Conservation (phyloP, 164 flowering plant genomes). For the Liriodendron chinense region DNA sequence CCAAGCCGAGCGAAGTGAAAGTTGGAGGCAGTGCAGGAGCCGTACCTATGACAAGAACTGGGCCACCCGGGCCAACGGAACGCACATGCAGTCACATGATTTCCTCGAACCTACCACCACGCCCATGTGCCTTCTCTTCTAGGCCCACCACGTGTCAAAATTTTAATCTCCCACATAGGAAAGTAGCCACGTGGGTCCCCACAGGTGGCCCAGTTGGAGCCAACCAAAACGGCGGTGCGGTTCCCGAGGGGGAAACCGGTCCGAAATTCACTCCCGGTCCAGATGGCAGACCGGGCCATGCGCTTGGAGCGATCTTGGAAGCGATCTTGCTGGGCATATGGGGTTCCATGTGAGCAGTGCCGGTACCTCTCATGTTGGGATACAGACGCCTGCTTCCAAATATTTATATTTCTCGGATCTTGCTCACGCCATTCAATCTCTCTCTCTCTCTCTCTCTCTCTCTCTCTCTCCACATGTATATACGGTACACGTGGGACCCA, state of each 20-base stretch:
- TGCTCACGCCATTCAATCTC: slow-evolving; percentile 1
- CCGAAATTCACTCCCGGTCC: neutral
- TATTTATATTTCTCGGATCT: slow-evolving; percentile 8
- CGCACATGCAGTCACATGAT: slow-evolving; percentile 24
- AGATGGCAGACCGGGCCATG: neutral
- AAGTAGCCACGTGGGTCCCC: neutral
- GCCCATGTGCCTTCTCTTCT: slow-evolving; percentile 13
- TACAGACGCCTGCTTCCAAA: neutral
- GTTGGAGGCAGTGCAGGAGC: neutral
- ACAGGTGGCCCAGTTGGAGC: neutral
- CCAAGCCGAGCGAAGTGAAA: neutral
- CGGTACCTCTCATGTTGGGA: too few species aligned
- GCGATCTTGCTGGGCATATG: slow-evolving; percentile 8
- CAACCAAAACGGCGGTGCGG: neutral
- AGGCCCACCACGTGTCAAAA: slow-evolving; percentile 1
- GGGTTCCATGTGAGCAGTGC: neutral
- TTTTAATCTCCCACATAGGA: neutral
- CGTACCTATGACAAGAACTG: neutral
- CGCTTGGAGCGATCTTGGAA: neutral
- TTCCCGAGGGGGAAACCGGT: slow-evolving; percentile 2
- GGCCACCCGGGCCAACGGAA: slow-evolving; percentile 1
- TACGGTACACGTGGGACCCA: too few species aligned
- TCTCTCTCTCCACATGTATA: neutral
- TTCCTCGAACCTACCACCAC: slow-evolving; percentile 3
- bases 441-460: too few species aligned